Percentiles rank a stretch among this genome's conserved stretches.
Conservation (phyloP, 2,329 filamentous ascomycete genomes). For the Xylariaceae sp. region DNA sequence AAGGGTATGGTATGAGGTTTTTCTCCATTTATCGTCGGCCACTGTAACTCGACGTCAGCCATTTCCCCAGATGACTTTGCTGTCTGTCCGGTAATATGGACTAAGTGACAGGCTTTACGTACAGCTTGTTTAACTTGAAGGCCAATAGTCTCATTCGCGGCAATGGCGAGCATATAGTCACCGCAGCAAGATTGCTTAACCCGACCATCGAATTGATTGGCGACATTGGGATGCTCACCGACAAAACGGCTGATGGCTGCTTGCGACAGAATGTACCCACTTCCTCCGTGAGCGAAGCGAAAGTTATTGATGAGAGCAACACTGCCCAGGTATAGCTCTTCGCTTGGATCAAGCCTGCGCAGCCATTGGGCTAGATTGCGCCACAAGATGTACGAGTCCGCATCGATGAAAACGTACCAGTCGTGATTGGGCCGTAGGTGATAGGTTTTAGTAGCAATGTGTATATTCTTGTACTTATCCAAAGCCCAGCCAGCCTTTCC, state of each 20-base stretch:
- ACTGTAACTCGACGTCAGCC: slow-evolving; percentile 25
- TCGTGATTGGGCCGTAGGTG: slow-evolving; percentile 45
- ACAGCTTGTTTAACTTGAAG: slow-evolving; percentile 38
- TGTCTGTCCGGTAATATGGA: background rate
- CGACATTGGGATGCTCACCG: slow-evolving; percentile 37
- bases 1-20: slow-evolving; percentile 49
- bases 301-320: slow-evolving; percentile 37
- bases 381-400: slow-evolving; percentile 55
- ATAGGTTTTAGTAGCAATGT: slow-evolving; percentile 53
- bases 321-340: slow-evolving; percentile 48
- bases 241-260: slow-evolving; percentile 46
- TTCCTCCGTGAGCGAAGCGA: slow-evolving; percentile 52
- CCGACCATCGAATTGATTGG: slow-evolving; percentile 40
- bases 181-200: slow-evolving; percentile 44
- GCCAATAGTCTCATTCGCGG: slow-evolving; percentile 40
- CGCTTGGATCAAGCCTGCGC: slow-evolving; percentile 34
- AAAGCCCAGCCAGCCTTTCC: slow-evolving; percentile 43
- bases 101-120: slow-evolving; percentile 17
- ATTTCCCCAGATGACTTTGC: slow-evolving; percentile 7
- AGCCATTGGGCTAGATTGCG: slow-evolving; percentile 48
- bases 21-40: slow-evolving; percentile 53
- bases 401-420: slow-evolving; percentile 58
- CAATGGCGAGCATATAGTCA: slow-evolving; percentile 44
- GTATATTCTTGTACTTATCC: slow-evolving; percentile 60
- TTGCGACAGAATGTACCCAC: slow-evolving; percentile 49